Base-by-base conservation (phyloP, 176 grass and related monocot genomes). In the Carex kokanica region DNA sequence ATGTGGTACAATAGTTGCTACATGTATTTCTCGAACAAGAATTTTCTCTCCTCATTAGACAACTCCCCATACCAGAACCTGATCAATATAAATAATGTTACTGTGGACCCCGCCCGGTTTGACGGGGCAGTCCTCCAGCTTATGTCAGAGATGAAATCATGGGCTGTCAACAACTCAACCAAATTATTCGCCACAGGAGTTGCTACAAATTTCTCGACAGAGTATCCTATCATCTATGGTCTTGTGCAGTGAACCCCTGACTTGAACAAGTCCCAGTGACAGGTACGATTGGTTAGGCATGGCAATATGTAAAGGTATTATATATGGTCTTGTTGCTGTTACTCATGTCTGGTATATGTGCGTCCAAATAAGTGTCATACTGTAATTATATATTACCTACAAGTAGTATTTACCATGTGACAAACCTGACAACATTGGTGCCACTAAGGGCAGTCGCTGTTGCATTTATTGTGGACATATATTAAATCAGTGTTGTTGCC, bases 211-310 rank as follows among this genome's bases (percentile, higher is more conserved):
- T 32, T 54, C 40, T 64, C 12, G 6, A 38, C 29, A 41, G 18
- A 41, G 40, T 54, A 34, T 7, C 58, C 21, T 31, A 78, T 4
- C 3, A 31, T 93, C 60, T 91, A 85, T 61, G 89, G 77, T 41
- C 57, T 91, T 74, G 89, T 56, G 25, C 91, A 91, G 57, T 93
- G 91, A 84, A 91, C 84, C 5, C 49, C 2, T 58, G 91, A 89
- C 78, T 69, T 91, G 77, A 36, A 68, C 4, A 56, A 62, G 3
- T 77, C 84, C 6, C 83, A 58, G 58, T 93, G 91, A 68, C 78
- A 58, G 56, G 80, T 82, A 66, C n/a, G 25, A 47, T 62, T 66
- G 20, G 7, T 49, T 53, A 52, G 11, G 21, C 23, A 29, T 17
- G 13, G n/a, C 7, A 17, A 17, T 14, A 8, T 53, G 0, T 12